These are phyloP conservation scores for Xylaria sp. DNA, from an alignment of 2,329 filamentous ascomycete genomes.

Conservation along the genomic window DNA sequence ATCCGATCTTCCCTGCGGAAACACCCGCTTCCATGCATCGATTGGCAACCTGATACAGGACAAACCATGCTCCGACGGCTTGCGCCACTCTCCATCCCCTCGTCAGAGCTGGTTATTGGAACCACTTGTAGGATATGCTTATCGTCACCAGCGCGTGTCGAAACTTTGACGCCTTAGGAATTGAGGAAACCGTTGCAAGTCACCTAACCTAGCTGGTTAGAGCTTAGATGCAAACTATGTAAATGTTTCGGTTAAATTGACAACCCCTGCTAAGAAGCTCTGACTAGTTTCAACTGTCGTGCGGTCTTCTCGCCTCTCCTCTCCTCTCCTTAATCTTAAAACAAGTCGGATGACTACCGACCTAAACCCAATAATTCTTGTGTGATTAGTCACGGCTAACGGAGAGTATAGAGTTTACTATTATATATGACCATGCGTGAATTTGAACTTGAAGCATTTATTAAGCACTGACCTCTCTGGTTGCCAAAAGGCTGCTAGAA, in stretches of 20 bases:
- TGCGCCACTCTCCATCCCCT: constrained; percentile 25
- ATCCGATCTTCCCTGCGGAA: constrained; percentile 18
- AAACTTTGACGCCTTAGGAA: constrained; percentile 2
- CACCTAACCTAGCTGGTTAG: constrained; percentile 1
- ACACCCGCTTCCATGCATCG: constrained; percentile 10
- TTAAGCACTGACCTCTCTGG: not conserved
- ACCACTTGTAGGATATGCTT: constrained; percentile 1
- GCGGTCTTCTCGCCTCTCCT: constrained; percentile 7
- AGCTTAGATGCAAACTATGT: constrained; percentile 1
- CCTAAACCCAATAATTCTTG: not conserved
- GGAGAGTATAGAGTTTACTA: not conserved
- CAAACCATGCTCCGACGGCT: constrained; percentile 22
- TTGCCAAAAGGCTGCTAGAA: constrained; percentile 24
- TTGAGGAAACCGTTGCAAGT: not conserved
- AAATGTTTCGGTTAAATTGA: constrained; percentile 20
- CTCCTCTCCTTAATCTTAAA: constrained; percentile 13
- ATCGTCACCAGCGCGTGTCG: not conserved
- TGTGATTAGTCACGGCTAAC: not conserved
- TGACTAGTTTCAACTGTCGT: constrained; percentile 26
- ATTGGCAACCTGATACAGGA: constrained; percentile 20
- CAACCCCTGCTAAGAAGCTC: constrained; percentile 1
- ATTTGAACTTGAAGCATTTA: constrained; percentile 3
- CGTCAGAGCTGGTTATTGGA: constrained; percentile 13
- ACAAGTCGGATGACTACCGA: not conserved
- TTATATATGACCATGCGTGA: not conserved